phyloP scores from a whole-genome alignment of 1,284 basidiomycete species.

The Cutaneotrichosporon dermatis region DNA sequence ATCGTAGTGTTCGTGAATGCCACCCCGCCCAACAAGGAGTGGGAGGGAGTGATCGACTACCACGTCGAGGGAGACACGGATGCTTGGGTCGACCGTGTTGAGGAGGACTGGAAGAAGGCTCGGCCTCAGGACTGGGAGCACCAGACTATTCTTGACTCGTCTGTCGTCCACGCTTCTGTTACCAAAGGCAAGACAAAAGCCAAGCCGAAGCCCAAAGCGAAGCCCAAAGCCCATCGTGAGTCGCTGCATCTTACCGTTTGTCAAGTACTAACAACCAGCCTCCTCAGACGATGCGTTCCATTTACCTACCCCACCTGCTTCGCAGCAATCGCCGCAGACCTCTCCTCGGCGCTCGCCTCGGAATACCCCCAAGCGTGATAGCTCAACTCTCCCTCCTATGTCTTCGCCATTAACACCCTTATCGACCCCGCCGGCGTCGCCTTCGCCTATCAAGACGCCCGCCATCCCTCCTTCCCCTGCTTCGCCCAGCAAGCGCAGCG shows the following conservation, averaged over 20 bases:
- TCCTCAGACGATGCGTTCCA: constrained; percentile 8
- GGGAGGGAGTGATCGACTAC: constrained; percentile 79
- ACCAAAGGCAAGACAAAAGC: constrained; percentile 20
- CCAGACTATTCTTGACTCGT: constrained; percentile 64
- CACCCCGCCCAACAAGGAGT: constrained; percentile 68
- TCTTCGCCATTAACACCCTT: neutral
- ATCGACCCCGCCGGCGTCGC: neutral
- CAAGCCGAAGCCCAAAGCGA: constrained; percentile 16
- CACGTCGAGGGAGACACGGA: constrained; percentile 77
- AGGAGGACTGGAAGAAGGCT: constrained; percentile 77
- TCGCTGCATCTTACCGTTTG: neutral
- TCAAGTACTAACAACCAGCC: neutral
- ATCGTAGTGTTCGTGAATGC: constrained; percentile 84
- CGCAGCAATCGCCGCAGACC: constrained; percentile 22
- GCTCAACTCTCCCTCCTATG: constrained; percentile 3
- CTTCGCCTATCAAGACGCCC: constrained; percentile 1
- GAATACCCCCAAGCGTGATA: constrained; percentile 1
- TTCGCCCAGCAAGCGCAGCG: constrained; percentile 29
- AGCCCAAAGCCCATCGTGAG: constrained; percentile 21
- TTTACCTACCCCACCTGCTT: constrained; percentile 36
- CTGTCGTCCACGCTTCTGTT: constrained; percentile 18
- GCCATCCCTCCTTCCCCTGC: constrained; percentile 28
- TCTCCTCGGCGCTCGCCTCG: constrained; percentile 1
- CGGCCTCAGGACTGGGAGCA: constrained; percentile 78
- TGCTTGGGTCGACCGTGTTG: constrained; percentile 66